These are phyloP conservation scores for Aquanectria penicillioides DNA, from an alignment of 2,329 filamentous ascomycete species.

Conservation along the genomic window DNA sequence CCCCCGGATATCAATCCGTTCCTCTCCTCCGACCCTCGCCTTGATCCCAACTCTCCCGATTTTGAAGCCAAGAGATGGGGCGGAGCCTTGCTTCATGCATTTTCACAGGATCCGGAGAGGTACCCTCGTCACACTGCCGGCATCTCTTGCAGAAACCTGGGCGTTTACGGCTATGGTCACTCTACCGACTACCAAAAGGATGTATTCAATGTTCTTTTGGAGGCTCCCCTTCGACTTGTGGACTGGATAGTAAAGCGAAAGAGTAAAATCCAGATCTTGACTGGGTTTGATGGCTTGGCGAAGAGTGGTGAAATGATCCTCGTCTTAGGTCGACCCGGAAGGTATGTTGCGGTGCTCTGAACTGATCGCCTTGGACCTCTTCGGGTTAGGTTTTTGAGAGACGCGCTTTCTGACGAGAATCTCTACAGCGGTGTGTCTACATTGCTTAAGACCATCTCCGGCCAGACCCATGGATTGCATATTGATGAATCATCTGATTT, in stretches of 20 bases:
- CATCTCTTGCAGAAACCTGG: constrained; percentile 24
- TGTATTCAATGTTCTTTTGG: constrained; percentile 23
- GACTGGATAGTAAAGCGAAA: constrained; percentile 9
- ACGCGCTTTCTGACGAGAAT: not conserved
- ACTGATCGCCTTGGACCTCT: not conserved
- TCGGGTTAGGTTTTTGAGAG: not conserved
- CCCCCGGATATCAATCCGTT: constrained; percentile 20
- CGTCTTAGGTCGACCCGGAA: constrained; percentile 30
- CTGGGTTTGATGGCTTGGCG: constrained; percentile 25
- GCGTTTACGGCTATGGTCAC: constrained; percentile 22
- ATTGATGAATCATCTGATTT: constrained; percentile 23
- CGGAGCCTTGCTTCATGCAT: constrained; percentile 27
- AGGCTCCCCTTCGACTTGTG: constrained; percentile 8
- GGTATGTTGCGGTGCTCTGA: constrained; percentile 19
- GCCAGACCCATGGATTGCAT: constrained; percentile 25
- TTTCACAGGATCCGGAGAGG: constrained; percentile 28
- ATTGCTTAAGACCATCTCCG: constrained; percentile 27
- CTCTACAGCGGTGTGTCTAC: constrained; percentile 25
- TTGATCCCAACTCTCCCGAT: constrained; percentile 24
- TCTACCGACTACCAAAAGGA: constrained; percentile 27
- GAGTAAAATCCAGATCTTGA: constrained; percentile 26
- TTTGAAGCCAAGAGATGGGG: constrained; percentile 24
- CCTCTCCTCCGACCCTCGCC: constrained; percentile 17
- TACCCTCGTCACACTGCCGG: constrained; percentile 27
- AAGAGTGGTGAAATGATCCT: constrained; percentile 30